These are phyloP conservation scores for Ammopiptanthus mongolicus DNA, from an alignment of 306 rosid genomes.

Conservation along the genomic window DNA sequence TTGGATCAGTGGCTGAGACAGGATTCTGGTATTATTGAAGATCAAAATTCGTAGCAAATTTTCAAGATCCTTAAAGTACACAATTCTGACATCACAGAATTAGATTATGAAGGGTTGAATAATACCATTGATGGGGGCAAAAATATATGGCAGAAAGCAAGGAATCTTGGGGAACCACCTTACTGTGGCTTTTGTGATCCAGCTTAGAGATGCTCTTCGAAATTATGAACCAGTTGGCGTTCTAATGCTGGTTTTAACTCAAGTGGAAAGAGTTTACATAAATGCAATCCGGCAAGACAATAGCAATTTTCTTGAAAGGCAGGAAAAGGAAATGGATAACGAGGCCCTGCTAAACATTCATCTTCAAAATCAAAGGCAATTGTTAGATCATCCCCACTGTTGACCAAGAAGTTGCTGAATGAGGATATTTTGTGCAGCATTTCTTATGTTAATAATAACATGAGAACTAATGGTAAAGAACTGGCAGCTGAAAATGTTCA, in stretches of 20 bases:
- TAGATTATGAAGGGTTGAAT: constrained; percentile 32
- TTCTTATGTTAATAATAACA: constrained; percentile 36
- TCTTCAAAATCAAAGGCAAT: constrained; percentile 44
- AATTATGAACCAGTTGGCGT: constrained; percentile 64
- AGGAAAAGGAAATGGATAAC: background rate
- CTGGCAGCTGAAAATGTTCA: constrained; percentile 20
- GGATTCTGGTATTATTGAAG: constrained; percentile 57
- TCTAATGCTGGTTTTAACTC: constrained; percentile 64
- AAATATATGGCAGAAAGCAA: constrained; percentile 14
- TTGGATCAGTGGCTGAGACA: constrained; percentile 67
- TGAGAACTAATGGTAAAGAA: constrained; percentile 11
- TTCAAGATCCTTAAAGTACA: constrained; percentile 48
- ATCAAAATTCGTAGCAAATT: constrained; percentile 28
- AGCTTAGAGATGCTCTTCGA: constrained; percentile 60
- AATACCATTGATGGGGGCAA: constrained; percentile 15
- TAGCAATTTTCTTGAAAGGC: background rate
- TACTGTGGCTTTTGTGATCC: constrained; percentile 50
- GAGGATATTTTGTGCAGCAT: constrained; percentile 68
- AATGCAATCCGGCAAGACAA: constrained; percentile 6
- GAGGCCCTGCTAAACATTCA: constrained; percentile 24
- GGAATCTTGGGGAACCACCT: constrained; percentile 56
- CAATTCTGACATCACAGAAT: constrained; percentile 40
- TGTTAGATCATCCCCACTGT: constrained; percentile 29
- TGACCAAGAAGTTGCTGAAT: constrained; percentile 24
- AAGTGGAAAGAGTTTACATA: constrained; percentile 43